Evolutionary conservation across 768 basidiomycete genomes (phyloP).

Genomic region (Agaricus blazei): DNA sequence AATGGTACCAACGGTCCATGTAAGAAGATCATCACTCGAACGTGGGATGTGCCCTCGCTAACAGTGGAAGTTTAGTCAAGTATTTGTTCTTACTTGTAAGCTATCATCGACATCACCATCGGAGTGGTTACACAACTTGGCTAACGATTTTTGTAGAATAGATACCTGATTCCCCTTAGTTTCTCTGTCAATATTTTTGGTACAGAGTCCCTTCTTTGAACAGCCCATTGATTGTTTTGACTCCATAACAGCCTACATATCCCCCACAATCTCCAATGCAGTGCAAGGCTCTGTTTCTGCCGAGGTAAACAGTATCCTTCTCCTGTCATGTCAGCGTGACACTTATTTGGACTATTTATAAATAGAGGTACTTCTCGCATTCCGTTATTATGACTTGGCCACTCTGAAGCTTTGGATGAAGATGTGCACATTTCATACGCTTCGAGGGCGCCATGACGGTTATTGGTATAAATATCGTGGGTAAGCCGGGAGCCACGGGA

Average conservation of each 20-base stretch:
- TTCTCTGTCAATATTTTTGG: conserved; percentile 55
- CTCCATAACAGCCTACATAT: conserved; percentile 31
- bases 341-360: neutral
- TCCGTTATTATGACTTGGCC: neutral
- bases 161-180: conserved; percentile 58
- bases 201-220: conserved; percentile 6
- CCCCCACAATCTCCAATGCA: conserved; percentile 31
- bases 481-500: conserved; percentile 12
- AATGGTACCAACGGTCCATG: conserved; percentile 38
- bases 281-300: conserved; percentile 17
- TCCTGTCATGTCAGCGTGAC: neutral
- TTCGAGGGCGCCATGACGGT: conserved; percentile 46
- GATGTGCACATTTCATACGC: conserved; percentile 41
- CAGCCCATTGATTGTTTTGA: neutral
- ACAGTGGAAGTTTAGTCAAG: conserved; percentile 22
- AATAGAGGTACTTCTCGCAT: conserved; percentile 4
- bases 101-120: neutral
- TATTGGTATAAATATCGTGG: conserved; percentile 46
- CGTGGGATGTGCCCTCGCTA: neutral
- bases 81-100: conserved; percentile 39
- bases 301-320: neutral
- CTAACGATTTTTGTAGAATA: conserved; percentile 35
- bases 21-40: conserved; percentile 19
- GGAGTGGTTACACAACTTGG: no score
- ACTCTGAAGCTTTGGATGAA: conserved; percentile 12